Conservation (phyloP, 495 filamentous ascomycete genomes). For the Clohesyomyces aquaticus region DNA sequence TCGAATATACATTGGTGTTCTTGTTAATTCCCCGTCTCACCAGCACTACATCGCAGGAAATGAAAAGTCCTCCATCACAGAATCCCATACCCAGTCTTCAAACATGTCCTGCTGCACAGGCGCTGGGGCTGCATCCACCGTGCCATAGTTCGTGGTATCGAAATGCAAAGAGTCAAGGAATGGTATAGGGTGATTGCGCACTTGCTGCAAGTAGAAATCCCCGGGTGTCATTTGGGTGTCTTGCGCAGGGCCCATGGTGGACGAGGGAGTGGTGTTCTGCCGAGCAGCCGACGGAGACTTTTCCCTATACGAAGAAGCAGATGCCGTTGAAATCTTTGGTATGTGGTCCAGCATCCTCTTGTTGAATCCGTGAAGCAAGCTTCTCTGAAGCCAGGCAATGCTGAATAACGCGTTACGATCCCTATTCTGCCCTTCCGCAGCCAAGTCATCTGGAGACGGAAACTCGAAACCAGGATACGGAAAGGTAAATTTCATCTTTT, state of each 20-base stretch:
- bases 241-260: not conserved
- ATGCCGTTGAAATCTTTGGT: not conserved
- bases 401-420: constrained; percentile 14
- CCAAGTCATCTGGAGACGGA: not conserved
- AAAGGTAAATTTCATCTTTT: constrained; percentile 23
- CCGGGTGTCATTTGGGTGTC: too few relatives aligned
- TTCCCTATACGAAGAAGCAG: not conserved
- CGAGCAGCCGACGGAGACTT: too few relatives aligned
- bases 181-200: not conserved
- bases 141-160: constrained; percentile 6
- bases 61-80: constrained; percentile 27
- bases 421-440: not conserved
- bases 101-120: not conserved
- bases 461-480: not conserved
- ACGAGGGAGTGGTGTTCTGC: not conserved
- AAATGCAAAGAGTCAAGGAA: not conserved
- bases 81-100: constrained; percentile 28
- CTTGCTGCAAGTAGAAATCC: constrained; percentile 1
- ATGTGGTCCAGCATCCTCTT: constrained; percentile 21
- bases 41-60: constrained; percentile 9
- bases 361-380: constrained; percentile 20
- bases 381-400: constrained; percentile 16
- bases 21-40: not conserved
- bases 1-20: too few relatives aligned
- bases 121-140: not conserved